Conservation (phyloP, 345 rosid species). For the Brassica carinata region DNA sequence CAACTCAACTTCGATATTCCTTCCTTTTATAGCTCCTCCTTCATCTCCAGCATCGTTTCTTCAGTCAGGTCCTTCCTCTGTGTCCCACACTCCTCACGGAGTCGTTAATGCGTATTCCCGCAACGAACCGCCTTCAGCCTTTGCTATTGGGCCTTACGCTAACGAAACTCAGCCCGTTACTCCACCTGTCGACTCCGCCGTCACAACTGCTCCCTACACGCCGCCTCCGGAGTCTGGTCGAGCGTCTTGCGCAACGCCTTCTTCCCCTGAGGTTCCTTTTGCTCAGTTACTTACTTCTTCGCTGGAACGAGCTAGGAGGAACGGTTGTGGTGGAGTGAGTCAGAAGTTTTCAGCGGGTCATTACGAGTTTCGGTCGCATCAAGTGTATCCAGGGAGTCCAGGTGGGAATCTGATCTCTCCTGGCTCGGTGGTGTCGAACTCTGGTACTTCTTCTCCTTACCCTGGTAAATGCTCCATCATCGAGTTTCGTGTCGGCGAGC, state of each 20-base stretch:
- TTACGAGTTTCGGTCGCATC: conserved; percentile 55
- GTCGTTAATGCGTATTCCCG: conserved; percentile 54
- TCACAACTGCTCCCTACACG: conserved; percentile 88
- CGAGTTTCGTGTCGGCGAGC: conserved; percentile 65
- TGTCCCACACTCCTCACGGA: conserved; percentile 65
- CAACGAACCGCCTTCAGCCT: conserved; percentile 63
- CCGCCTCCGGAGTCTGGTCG: conserved; percentile 79
- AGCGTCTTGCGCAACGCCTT: conserved; percentile 50
- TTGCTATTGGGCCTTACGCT: conserved; percentile 90
- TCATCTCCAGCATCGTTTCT: conserved; percentile 97
- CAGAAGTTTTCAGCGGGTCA: conserved; percentile 56
- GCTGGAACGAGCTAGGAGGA: conserved; percentile 57
- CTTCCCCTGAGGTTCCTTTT: conserved; percentile 98
- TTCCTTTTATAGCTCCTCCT: conserved; percentile 88
- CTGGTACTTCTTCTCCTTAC: conserved; percentile 78
- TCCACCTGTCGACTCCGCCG: conserved; percentile 88
- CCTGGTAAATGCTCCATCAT: conserved; percentile 62
- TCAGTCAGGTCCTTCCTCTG: conserved; percentile 89
- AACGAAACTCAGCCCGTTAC: conserved; percentile 92
- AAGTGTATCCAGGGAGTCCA: conserved; percentile 77
- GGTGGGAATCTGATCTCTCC: conserved; percentile 80
- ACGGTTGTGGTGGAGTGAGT: conserved; percentile 48
- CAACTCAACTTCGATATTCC: conserved; percentile 48
- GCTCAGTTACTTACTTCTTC: conserved; percentile 88
- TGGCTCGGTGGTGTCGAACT: conserved; percentile 66